Conservation (phyloP, 306 rosid species). For the Cucurbita maxima region DNA sequence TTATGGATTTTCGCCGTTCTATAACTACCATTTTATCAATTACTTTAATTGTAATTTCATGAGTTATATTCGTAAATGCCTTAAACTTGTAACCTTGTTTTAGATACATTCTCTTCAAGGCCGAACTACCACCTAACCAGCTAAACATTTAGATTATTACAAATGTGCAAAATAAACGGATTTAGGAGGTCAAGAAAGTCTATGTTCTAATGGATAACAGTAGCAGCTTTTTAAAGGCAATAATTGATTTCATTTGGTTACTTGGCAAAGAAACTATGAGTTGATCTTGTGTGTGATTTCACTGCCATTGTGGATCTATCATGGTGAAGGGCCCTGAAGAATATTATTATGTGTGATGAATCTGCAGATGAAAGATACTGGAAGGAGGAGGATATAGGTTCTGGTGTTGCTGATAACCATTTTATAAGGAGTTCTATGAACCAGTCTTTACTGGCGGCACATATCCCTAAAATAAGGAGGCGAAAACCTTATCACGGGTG, state of each 20-base stretch:
- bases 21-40: neutral
- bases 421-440: neutral
- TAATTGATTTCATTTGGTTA: neutral
- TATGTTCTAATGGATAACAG: neutral
- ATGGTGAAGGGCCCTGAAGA: neutral
- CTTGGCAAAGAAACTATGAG: neutral
- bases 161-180: neutral
- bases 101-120: neutral
- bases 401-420: neutral
- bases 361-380: neutral
- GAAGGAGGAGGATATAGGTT: neutral
- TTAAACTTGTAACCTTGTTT: neutral
- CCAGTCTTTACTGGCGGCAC: neutral
- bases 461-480: neutral
- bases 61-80: neutral
- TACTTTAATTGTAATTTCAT: neutral
- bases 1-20: neutral
- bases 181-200: neutral
- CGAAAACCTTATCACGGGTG: slow-evolving; percentile 40
- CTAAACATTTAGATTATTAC: neutral
- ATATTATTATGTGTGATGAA: neutral
- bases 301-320: neutral
- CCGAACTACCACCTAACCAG: neutral
- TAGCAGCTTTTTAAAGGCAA: neutral
- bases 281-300: neutral